These are phyloP conservation scores for Pichia cephalocereana DNA, from an alignment of 805 yeast species.

Conservation along the genomic window DNA sequence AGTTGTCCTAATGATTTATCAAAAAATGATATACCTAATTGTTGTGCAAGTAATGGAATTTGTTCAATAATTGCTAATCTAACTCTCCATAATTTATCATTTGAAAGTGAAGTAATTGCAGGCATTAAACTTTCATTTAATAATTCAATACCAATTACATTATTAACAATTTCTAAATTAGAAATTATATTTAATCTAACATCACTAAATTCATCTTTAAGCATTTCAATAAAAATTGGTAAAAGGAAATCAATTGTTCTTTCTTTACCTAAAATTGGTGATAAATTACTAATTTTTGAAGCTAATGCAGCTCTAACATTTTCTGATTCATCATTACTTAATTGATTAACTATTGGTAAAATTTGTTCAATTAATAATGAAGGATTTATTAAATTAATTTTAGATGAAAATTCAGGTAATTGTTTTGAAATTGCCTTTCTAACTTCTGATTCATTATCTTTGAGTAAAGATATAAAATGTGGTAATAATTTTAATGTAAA, in stretches of 20 bases:
- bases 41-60: slow-evolving; percentile 89
- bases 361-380: slow-evolving; percentile 56
- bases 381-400: slow-evolving; percentile 33
- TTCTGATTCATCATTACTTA: slow-evolving; percentile 88
- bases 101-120: slow-evolving; percentile 91
- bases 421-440: slow-evolving; percentile 92
- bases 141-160: slow-evolving; percentile 85
- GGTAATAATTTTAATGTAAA: slow-evolving; percentile 54
- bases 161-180: slow-evolving; percentile 83
- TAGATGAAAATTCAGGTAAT: slow-evolving; percentile 62
- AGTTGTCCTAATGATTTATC: slow-evolving; percentile 84
- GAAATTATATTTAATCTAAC: slow-evolving; percentile 92
- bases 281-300: slow-evolving; percentile 73
- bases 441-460: slow-evolving; percentile 94
- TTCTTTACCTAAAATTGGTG: slow-evolving; percentile 79
- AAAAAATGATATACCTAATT: slow-evolving; percentile 86
- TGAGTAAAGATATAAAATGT: slow-evolving; percentile 68
- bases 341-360: slow-evolving; percentile 72
- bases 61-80: slow-evolving; percentile 94
- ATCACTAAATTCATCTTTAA: slow-evolving; percentile 94
- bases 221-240: slow-evolving; percentile 86
- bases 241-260: slow-evolving; percentile 71
- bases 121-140: slow-evolving; percentile 85
- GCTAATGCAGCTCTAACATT: slow-evolving; percentile 91
- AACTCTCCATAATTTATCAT: slow-evolving; percentile 96